Base-by-base conservation (phyloP, 768 basidiomycete species). In the Tremella yokohamensis region DNA sequence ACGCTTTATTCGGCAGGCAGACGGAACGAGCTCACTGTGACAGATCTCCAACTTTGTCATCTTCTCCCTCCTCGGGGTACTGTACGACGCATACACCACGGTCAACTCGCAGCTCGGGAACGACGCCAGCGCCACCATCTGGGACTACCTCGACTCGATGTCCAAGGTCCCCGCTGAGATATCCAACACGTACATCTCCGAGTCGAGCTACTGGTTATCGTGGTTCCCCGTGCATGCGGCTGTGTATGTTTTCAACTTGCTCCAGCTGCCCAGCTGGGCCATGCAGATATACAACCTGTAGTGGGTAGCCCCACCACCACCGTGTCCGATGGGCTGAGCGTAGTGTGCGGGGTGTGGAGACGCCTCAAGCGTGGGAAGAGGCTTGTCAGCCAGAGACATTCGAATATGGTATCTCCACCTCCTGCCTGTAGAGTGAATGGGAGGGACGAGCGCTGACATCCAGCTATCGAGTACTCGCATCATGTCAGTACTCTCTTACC, bases 401-500 rank as follows among this genome's bases (percentile, higher is more conserved):
- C 51, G 66, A 68, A 66, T 64, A 62, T 49, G 62, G 60, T 62
- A 47, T 54, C 64, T 58, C 15, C 29, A 34, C 6, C 15, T 45
- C n/a, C n/a, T n/a, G n/a, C n/a, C n/a, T n/a, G n/a, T n/a, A n/a
- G n/a, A n/a, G 42, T 22, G 15, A 22, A 6, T 6, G n/a, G 8
- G 7, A 45, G 6, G 42, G 4, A 45, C 22, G 15, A 45, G 42
- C 8, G 22, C 42, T 45, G 15, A 45, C 22, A 16, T 49, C 12
- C 49, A 68, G 71, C 68, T 6, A 66, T 73, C 59, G 68, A 73
- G 40, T 70, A 66, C 45, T 61, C 68, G 9, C 57, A 70, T 26
- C 54, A 67, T 12, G 70, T 72, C n/a, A 63, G 68, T 56, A 2
- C 54, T 56, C 15, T 29, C 39, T 7, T 52, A 9, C 15, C 2